Evolutionary conservation across 2,329 filamentous ascomycete species (phyloP), one percentile per base, ranked within the genome.

Genomic region (Colletotrichum sp.): DNA sequence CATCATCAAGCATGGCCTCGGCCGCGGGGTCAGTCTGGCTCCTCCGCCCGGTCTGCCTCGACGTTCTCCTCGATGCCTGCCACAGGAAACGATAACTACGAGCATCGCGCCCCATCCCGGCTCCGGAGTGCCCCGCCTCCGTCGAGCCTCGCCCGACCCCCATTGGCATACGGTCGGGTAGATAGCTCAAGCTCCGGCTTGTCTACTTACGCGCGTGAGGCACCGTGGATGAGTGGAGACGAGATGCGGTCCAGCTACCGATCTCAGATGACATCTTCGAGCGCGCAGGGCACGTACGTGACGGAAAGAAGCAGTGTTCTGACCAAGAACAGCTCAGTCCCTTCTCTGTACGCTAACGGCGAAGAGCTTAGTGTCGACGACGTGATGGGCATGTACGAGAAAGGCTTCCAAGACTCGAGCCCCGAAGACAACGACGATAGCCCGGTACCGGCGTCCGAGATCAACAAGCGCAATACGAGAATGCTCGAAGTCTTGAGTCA

Each of bases 251-350:
- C 88, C 1, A 92, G 90, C 82, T 90, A 88, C 79, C 88, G 90
- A 71, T 91, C 90, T 16, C 90, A 92, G 77, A 82, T 89, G 67
- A 90, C 90, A 21, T 82, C 86, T 43, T 91, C 90, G 5, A 90
- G 90, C 7, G 85, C 86, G 30, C 89, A 89, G 36, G 96, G 93
- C 28, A 90, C 89, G 4, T 79, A 84, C 7, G 92, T 93, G n/a
- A 98, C 95, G 2, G 95, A 96, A 81, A 90, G 95, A 77, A 98
- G 95, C 83, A 98, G 96, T 81, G 89, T 97, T 66, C 83, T 93
- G 78, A 97, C 95, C 5, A 95, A 94, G 79, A 92, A 92, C 76
- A 98, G 94, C 86, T 96, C 94, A 3, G 89, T 93, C 69, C 94
- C 86, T 85, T 97, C 88, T 77, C 89, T 89, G 84, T 87, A 87